These are phyloP conservation scores for Austroboletus eburneus DNA, from an alignment of 768 basidiomycete species.

Conservation along the genomic window DNA sequence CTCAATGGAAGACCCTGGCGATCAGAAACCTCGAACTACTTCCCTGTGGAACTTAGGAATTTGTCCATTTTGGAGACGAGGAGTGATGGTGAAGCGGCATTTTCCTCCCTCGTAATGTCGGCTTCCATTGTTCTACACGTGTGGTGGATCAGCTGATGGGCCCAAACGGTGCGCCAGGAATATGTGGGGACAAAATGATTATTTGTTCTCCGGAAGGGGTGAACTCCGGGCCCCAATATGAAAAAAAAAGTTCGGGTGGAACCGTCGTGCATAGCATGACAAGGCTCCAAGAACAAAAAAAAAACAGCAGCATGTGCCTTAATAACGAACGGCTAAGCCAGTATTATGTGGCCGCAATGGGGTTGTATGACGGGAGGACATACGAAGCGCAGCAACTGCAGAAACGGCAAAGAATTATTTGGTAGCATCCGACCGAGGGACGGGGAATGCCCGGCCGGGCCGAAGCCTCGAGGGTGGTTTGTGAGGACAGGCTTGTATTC, in stretches of 20 bases:
- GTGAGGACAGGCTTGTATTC: conserved; percentile 11
- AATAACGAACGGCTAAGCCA: conserved; percentile 25
- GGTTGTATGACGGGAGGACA: conserved; percentile 23
- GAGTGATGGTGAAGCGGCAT: conserved; percentile 12
- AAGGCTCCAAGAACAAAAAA: conserved; percentile 20
- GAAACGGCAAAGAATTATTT: conserved; percentile 12
- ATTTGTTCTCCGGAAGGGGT: conserved; percentile 25
- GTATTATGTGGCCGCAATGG: conserved; percentile 23
- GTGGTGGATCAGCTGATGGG: conserved; percentile 24
- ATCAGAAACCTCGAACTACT: conserved; percentile 21
- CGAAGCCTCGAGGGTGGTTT: conserved; percentile 18
- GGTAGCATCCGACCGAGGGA: conserved; percentile 15
- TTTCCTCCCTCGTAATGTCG: conserved; percentile 19
- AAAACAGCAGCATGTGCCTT: conserved; percentile 30
- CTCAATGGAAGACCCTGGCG: conserved; percentile 30
- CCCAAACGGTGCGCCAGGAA: conserved; percentile 19
- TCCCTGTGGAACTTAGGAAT: conserved; percentile 22
- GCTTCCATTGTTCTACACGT: conserved; percentile 34
- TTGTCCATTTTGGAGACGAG: conserved; percentile 20
- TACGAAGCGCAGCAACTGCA: conserved; percentile 23
- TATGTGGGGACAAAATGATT: conserved; percentile 15
- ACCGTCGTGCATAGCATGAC: conserved; percentile 17
- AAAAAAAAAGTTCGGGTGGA: conserved; percentile 30
- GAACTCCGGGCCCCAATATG: conserved; percentile 22
- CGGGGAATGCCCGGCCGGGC: conserved; percentile 26